Percentiles rank a stretch among this genome's conserved stretches.
Evolutionary conservation across 352 stramenopile genomes (phyloP).

Genomic region (Phytophthora idaei): DNA sequence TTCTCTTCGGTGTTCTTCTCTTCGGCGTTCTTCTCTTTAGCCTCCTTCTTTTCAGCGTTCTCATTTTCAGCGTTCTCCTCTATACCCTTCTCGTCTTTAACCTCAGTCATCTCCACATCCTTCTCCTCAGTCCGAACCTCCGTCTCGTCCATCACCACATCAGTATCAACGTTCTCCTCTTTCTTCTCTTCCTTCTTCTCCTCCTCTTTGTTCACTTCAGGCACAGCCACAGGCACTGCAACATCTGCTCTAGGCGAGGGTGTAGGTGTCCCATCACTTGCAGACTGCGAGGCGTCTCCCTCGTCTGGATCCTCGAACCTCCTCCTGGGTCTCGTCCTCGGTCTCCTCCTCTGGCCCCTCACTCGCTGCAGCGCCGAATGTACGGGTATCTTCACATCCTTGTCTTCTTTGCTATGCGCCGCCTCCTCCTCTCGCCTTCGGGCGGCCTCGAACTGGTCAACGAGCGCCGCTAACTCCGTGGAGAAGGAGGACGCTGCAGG

Average conservation of each 20-base stretch:
- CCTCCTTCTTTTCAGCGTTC: constrained; percentile 1
- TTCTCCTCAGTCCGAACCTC: neutral
- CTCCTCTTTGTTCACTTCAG: constrained; percentile 1
- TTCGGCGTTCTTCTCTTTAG: constrained; percentile 1
- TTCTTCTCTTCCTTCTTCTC: constrained; percentile 14
- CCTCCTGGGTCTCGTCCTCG: constrained; percentile 34
- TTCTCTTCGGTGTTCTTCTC: constrained; percentile 5
- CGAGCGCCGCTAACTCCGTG: constrained; percentile 45
- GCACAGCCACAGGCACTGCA: neutral
- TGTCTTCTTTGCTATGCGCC: constrained; percentile 15
- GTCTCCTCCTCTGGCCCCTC: constrained; percentile 17
- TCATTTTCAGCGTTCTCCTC: constrained; percentile 10
- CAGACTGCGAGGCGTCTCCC: constrained; percentile 26
- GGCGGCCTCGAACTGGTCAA: constrained; percentile 48
- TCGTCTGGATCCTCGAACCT: constrained; percentile 42
- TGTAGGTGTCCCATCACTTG: constrained; percentile 32
- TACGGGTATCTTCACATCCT: constrained; percentile 15
- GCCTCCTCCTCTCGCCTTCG: constrained; percentile 28
- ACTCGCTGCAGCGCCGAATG: constrained; percentile 34
- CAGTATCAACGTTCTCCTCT: constrained; percentile 7
- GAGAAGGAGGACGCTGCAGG: constrained; percentile 29
- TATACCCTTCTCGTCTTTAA: neutral
- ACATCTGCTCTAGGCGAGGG: constrained; percentile 25
- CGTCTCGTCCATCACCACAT: constrained; percentile 14
- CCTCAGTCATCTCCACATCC: constrained; percentile 8